phyloP scores from a whole-genome alignment of 164 flowering plant species.

The Macadamia tetraphylla region DNA sequence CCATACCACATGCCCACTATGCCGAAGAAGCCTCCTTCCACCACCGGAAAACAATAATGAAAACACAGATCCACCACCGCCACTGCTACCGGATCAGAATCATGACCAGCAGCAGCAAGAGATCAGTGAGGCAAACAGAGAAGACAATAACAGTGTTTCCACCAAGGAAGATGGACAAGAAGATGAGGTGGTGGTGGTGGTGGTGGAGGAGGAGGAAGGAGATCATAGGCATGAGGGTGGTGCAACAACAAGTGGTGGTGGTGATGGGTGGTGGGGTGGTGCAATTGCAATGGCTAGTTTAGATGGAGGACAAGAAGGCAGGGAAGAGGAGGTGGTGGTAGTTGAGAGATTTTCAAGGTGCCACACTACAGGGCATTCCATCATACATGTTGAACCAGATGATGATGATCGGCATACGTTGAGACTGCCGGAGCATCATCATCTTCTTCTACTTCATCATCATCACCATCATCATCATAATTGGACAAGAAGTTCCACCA shows the following conservation, averaged over 20 bases:
- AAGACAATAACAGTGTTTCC: constrained; percentile 17
- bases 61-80: neutral
- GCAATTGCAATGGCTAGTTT: neutral
- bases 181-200: neutral
- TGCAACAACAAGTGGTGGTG: neutral
- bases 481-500: constrained; percentile 39
- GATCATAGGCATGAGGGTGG: constrained; percentile 1
- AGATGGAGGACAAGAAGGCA: neutral
- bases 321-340: too few species aligned
- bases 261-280: constrained; percentile 1
- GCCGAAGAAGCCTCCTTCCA: constrained; percentile 48
- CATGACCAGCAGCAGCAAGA: too few species aligned
- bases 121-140: neutral
- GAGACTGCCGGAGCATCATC: constrained; percentile 38
- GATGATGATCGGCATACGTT: constrained; percentile 44
- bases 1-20: constrained; percentile 78
- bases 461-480: constrained; percentile 12
- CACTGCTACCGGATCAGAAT: too few species aligned
- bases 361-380: constrained; percentile 73
- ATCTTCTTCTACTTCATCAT: too few species aligned
- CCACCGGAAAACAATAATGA: constrained; percentile 8
- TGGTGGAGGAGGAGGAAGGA: neutral
- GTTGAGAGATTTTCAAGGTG: constrained; percentile 41
- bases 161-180: constrained; percentile 27
- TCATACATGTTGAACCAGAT: constrained; percentile 10